These are phyloP conservation scores for Penicillium sp. DNA, from an alignment of 2,329 filamentous ascomycete species.

Conservation along the genomic window DNA sequence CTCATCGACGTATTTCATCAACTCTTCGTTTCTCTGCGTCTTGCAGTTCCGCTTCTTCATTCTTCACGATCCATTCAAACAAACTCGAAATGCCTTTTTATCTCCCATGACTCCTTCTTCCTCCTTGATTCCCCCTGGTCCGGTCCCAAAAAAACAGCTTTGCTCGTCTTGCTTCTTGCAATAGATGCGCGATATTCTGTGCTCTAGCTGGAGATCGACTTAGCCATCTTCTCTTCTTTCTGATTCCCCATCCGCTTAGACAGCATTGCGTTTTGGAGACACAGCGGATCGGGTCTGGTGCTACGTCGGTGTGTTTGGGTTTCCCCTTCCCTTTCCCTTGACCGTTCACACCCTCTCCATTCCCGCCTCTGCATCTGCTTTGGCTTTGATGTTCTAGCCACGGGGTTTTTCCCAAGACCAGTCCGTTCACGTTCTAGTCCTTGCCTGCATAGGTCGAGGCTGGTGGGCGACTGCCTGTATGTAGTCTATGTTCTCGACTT, in stretches of 20 bases:
- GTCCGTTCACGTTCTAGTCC: background rate
- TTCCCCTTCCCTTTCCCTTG: constrained; percentile 2
- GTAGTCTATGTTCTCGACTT: constrained; percentile 23
- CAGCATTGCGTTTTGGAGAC: background rate
- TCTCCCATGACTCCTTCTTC: background rate
- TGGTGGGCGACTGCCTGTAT: constrained; percentile 12
- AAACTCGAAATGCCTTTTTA: constrained; percentile 7
- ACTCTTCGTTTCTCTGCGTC: constrained; percentile 19
- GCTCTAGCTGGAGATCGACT: background rate
- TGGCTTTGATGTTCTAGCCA: background rate
- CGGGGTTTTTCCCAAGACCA: background rate
- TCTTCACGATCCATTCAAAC: constrained; percentile 17
- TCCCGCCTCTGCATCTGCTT: background rate
- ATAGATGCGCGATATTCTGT: background rate
- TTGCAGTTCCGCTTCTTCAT: constrained; percentile 26
- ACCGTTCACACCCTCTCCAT: background rate
- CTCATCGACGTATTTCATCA: constrained; percentile 14
- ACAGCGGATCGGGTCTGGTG: background rate
- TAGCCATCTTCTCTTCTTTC: background rate
- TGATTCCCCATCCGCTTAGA: background rate
- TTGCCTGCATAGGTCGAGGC: background rate
- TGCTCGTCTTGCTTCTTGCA: background rate
- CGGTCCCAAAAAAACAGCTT: background rate
- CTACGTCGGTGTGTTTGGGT: background rate
- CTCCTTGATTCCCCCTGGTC: background rate